Conservation (phyloP, 148 eudicot genomes). For the Cornus kousa region DNA sequence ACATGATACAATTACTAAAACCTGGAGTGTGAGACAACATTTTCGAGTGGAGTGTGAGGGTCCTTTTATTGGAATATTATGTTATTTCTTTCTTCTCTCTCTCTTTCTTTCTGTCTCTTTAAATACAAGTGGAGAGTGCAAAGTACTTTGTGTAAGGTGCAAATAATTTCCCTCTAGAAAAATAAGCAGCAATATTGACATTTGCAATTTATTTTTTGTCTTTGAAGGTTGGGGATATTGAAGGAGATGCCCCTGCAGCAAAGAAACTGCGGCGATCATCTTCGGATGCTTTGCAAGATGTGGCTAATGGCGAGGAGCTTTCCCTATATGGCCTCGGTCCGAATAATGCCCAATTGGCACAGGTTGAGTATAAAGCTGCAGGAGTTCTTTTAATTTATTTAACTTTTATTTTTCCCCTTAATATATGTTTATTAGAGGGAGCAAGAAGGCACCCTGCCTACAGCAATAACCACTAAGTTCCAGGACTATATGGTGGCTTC, state of each 20-base stretch:
- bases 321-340: slow-evolving; percentile 77
- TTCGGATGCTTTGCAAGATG: slow-evolving; percentile 88
- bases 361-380: slow-evolving; percentile 41
- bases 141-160: too few species aligned
- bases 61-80: too few species aligned
- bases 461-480: neutral
- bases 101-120: too few species aligned
- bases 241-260: slow-evolving; percentile 65
- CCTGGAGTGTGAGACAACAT: too few species aligned
- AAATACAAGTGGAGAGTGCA: too few species aligned
- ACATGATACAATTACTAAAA: too few species aligned
- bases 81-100: too few species aligned
- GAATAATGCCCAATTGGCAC: slow-evolving; percentile 76
- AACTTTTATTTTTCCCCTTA: neutral
- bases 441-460: neutral
- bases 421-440: neutral
- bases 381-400: neutral
- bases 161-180: too few species aligned
- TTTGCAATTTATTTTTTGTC: slow-evolving; percentile 12
- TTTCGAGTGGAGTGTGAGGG: too few species aligned
- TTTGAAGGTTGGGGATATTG: slow-evolving; percentile 79
- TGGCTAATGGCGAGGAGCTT: slow-evolving; percentile 77
- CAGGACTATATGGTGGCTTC: neutral
- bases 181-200: neutral
- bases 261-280: slow-evolving; percentile 78